Evolutionary conservation across 148 eudicot genomes (phyloP).

Genomic region (Chenopodium quinoa): DNA sequence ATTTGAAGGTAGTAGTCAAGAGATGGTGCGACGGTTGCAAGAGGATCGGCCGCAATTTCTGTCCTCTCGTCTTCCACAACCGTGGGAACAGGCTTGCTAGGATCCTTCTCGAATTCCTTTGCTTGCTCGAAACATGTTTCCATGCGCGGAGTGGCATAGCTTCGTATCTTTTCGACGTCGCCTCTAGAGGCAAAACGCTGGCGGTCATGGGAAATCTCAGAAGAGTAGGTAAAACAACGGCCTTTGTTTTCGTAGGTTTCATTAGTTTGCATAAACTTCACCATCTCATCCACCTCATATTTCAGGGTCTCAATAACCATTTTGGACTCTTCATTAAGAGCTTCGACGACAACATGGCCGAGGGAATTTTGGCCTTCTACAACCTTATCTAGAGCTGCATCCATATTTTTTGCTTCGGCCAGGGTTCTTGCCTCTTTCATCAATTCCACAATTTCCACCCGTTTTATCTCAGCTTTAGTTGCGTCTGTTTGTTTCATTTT

Average conservation of each 20-base stretch:
- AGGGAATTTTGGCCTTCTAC: too few species aligned
- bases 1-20: constrained; percentile 5
- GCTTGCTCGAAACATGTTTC: background rate
- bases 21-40: constrained; percentile 6
- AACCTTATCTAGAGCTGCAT: background rate
- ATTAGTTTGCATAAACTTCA: background rate
- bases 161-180: background rate
- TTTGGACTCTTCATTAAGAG: background rate
- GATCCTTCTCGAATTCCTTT: background rate
- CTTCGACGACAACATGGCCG: background rate
- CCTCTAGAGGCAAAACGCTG: background rate
- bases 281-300: constrained; percentile 10
- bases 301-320: background rate
- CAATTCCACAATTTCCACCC: constrained; percentile 9
- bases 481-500: constrained; percentile 2
- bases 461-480: constrained; percentile 18
- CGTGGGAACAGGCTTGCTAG: background rate
- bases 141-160: constrained; percentile 21
- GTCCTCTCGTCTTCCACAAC: background rate
- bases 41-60: constrained; percentile 21
- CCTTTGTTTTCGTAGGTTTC: background rate
- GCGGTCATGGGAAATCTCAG: background rate
- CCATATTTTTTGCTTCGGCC: background rate
- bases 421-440: constrained; percentile 2
- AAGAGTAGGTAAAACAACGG: background rate